Evolutionary conservation across 768 basidiomycete genomes (phyloP).

Genomic region (Paxillus rubicundulus): DNA sequence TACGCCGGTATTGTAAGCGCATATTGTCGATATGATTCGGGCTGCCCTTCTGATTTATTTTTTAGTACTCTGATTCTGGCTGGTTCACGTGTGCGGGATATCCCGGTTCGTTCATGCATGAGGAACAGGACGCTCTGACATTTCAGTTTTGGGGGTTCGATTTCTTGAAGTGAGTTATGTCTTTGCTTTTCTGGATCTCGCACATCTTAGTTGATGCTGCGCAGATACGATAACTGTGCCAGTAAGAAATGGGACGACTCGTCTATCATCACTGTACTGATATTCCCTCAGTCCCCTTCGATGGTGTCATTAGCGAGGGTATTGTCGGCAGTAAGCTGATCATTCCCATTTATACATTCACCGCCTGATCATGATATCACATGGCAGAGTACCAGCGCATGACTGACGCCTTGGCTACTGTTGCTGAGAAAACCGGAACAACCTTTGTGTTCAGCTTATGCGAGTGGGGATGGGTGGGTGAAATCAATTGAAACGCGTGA

Average conservation of each 20-base stretch:
- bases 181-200: not conserved
- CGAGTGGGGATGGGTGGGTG: conserved; percentile 62
- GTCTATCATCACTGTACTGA: not conserved
- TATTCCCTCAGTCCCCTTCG: conserved; percentile 47
- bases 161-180: conserved; percentile 49
- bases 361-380: not conserved
- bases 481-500: not conserved
- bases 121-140: conserved; percentile 54
- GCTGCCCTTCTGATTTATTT: not conserved
- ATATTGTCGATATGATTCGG: not conserved
- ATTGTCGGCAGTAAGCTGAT: conserved; percentile 47
- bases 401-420: conserved; percentile 49
- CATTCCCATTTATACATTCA: not conserved
- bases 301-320: conserved; percentile 51
- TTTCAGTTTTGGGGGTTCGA: conserved; percentile 67
- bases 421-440: conserved; percentile 46
- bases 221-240: conserved; percentile 60
- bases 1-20: conserved; percentile 58
- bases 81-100: conserved; percentile 64
- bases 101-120: conserved; percentile 62
- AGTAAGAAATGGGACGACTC: conserved; percentile 30
- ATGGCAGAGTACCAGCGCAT: conserved; percentile 55
- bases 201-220: not conserved
- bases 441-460: conserved; percentile 61
- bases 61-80: conserved; percentile 63